Base-by-base conservation (phyloP, 768 basidiomycete species). In the Suillus subluteus region DNA sequence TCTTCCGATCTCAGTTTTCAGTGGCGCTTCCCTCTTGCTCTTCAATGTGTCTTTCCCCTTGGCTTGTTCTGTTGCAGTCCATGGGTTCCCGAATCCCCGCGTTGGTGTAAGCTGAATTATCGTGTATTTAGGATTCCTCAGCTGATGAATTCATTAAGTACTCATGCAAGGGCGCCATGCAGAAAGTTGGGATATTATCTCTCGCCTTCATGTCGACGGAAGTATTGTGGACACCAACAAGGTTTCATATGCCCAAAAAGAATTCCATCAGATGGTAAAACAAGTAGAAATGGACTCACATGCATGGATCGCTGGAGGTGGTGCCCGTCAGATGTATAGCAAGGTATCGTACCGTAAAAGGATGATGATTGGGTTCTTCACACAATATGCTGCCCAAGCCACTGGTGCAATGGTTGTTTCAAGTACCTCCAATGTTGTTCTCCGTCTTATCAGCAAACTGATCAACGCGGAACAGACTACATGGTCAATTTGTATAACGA, bases 301-400 rank as follows among this genome's bases (percentile, higher is more conserved):
- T 46, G 65, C 65, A 38, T 62, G 65, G 37, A 21, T 62, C 35
- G 48, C 65, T 41, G 61, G 37, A 43, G 61, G 65, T 41, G 65
- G 61, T 30, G 13, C 59, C 12, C 18, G 48, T 18, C 65, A 66
- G 58, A 50, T 65, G 35, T 59, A 48, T 30, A 65, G 12, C 23
- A 65, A 62, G 55, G 59, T 40, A 21, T 65, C 65, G 18, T 65
- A 65, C 40, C 59, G 65, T 35, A 62, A 46, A n/a, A 58, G 65
- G 30, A 65, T 65, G 65, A 62, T 58, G 43, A 66, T 62, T 44
- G 65, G 61, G 38, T 66, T 30, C 8, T 30, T 30, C 52, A 26
- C 13, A 50, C 48, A 50, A n/a, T 26, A 52, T 52, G 3, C 26
- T 26, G 41, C 62, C 7, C 62, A 62, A 30, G 62, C 62, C 6